Percentiles rank a stretch among this genome's conserved stretches.
phyloP scores from a whole-genome alignment of 1,139 yeast species.

The Lodderomyces oxycetoniae region DNA sequence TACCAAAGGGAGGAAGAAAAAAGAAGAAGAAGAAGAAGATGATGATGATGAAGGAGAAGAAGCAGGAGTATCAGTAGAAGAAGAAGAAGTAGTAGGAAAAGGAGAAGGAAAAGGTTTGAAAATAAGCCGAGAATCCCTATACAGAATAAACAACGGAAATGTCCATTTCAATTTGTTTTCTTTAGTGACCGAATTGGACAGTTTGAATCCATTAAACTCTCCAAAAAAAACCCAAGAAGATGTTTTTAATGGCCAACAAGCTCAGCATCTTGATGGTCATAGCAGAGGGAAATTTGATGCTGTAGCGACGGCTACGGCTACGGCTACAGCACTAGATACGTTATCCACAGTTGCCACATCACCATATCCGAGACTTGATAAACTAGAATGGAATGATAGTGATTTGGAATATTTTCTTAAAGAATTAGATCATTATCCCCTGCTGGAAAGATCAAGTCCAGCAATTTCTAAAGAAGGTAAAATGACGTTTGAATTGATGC shows the following conservation, averaged over 20 bases:
- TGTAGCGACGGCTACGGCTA: neutral
- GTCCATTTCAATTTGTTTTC: constrained; percentile 37
- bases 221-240: neutral
- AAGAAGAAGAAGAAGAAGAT: neutral
- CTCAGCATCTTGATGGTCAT: neutral
- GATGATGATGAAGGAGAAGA: neutral
- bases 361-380: constrained; percentile 1
- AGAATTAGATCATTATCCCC: constrained; percentile 25
- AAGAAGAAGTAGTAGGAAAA: neutral
- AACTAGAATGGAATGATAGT: constrained; percentile 12
- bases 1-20: no score
- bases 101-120: constrained; percentile 4
- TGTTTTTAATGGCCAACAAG: neutral
- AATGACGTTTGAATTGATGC: constrained; percentile 55
- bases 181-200: constrained; percentile 17
- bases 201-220: constrained; percentile 9
- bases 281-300: neutral
- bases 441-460: constrained; percentile 10
- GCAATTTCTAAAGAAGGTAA: constrained; percentile 38
- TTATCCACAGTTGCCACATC: neutral
- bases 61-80: neutral
- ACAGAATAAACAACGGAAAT: constrained; percentile 21
- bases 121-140: constrained; percentile 15
- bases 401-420: constrained; percentile 43
- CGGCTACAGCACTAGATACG: constrained; percentile 1